A percentile compares a stretch with the other conserved stretches of the same genome.
phyloP scores from a whole-genome alignment of 345 rosid species.

The Populus pruinosa region DNA sequence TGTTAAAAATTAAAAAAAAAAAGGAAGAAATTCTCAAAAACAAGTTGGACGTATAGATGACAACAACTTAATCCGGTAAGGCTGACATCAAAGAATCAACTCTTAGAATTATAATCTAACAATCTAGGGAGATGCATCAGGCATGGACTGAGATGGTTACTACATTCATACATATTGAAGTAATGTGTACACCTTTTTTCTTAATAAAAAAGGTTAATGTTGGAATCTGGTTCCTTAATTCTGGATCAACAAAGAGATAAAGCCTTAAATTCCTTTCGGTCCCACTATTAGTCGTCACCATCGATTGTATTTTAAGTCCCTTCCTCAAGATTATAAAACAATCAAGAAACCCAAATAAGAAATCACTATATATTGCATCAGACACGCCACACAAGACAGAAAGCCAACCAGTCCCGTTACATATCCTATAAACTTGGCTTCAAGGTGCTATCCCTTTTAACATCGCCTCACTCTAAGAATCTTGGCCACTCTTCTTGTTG shows the following conservation, averaged over 20 bases:
- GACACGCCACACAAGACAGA: not conserved
- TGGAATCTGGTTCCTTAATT: conserved; percentile 15
- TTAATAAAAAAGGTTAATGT: no score
- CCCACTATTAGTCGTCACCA: conserved; percentile 1
- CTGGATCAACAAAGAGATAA: conserved; percentile 18
- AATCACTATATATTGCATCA: not conserved
- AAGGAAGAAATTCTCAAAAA: no score
- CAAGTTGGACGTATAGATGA: no score
- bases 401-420: not conserved
- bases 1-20: no score
- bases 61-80: not conserved
- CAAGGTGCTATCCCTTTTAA: not conserved
- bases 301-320: not conserved
- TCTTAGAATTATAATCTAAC: not conserved
- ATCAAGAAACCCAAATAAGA: not conserved
- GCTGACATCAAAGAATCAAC: not conserved
- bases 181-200: not conserved
- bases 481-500: not conserved
- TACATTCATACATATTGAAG: not conserved
- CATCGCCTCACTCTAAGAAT: not conserved
- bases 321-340: not conserved
- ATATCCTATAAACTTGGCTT: not conserved
- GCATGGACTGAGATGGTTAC: not conserved
- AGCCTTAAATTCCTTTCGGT: not conserved
- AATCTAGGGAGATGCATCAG: not conserved